Evolutionary conservation across 352 stramenopile species (phyloP), one percentile per base, ranked within the genome.

Genomic region (Phytophthora sp.): DNA sequence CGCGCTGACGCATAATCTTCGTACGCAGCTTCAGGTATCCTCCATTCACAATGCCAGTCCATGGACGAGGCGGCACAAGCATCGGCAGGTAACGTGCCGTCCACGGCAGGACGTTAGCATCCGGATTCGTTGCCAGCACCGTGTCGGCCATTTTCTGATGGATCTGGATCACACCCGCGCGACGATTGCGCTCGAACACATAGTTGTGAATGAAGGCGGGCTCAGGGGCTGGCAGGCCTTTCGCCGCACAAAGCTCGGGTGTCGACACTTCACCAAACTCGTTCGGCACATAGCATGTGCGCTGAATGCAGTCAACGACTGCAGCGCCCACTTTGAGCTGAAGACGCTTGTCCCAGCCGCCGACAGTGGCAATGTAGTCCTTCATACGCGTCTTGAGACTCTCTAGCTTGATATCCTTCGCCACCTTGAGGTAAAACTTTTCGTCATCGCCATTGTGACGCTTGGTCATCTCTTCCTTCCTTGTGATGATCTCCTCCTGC

Each of bases 51-150:
- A 96, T 74, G 45, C 71, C 77, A 7, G 82, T 86, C 97, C 97
- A 99, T 24, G 85, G 79, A 55, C 84, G 89, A 13, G 97, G 97
- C 18, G 96, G 94, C 9, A 99, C 90, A 38, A 99, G 81, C 97
- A 99, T 99, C 18, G 97, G 97, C 57, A 98, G 80, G 65, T 98
- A 97, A 16, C 95, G 80, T 15, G 89, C 84, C 16, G 83, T 93
- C 80, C 86, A 93, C 12, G 87, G 81, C 41, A 94, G 53, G 9
- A 93, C 69, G 24, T 93, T 90, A 4, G 79, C 72, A 42, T 73
- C 65, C 1, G 82, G 76, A 30, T 79, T 79, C 6, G 81, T 89
- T 7, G 65, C 77, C 24, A 91, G 59, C 44, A 90, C 74, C 0
- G 74, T 76, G 29, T 82, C 72, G 13, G 84, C 71, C 20, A 93